Evolutionary conservation across 306 rosid species (phyloP), one percentile per base, ranked within the genome.

Genomic region (Corylus americana): DNA sequence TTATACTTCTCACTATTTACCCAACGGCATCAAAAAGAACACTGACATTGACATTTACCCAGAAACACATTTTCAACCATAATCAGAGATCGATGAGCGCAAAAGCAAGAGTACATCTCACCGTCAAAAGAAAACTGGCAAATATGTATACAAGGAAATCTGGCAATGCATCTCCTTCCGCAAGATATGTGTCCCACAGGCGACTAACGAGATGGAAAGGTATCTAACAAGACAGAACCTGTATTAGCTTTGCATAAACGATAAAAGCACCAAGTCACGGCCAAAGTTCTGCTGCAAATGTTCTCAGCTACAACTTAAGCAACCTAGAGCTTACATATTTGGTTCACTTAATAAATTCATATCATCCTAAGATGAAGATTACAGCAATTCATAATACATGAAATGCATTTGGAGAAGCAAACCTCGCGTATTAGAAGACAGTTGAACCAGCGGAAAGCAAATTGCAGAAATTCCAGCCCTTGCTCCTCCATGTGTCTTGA

Each of bases 381-480:
- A 68, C 55, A 29, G 63, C 48, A 83, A 59, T 69, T 31, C 16
- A 27, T 44, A 10, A 71, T 42, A 25, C 66, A 76, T 12, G 29
- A 67, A 58, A 77, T 2, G 39, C 54, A 74, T 57, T 70, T 66
- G 66, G 29, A 59, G 77, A 35, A 79, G 76, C 83, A 78, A 84
- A 94, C 98, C 98, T 94, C 98, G 0, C 98, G 97, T 80, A 94
- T 94, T 79, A 94, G 84, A 78, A 94, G 97, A 88, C 98, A 94
- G 86, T 94, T 94, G 92, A 91, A 92, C 98, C 98, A 94, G 73
- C 98, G 95, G 87, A 94, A 94, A 83, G 98, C 97, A 87, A 94
- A 94, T 84, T 94, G 98, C 87, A 94, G 95, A 92, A 92, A 94
- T 54, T 94, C 98, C 79, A 94, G 85, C 75, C 97, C 98, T 77